phyloP scores from a whole-genome alignment of 2,329 filamentous ascomycete species.

The Graphiopsis chlorocephala region DNA sequence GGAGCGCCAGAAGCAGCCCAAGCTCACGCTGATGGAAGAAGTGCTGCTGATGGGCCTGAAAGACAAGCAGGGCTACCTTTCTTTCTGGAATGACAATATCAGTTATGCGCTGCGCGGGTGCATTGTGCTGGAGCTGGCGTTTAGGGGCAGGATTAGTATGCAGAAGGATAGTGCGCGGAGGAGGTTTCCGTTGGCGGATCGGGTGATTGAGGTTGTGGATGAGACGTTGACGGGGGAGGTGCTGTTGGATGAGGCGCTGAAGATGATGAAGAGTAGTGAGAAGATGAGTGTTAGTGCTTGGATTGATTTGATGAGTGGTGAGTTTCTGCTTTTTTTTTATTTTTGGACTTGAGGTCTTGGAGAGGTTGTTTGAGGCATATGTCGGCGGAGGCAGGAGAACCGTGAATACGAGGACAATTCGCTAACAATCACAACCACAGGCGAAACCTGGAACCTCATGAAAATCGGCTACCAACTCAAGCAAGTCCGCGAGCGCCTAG shows the following conservation, averaged over 20 bases:
- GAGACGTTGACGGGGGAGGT: conserved; percentile 96
- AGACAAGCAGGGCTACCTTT: conserved; percentile 98
- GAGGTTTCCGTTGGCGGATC: conserved; percentile 87
- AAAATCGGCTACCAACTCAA: conserved; percentile 99
- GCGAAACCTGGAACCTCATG: conserved; percentile 99
- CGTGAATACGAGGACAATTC: background rate
- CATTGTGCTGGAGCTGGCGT: conserved; percentile 96
- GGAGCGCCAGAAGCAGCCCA: conserved; percentile 95
- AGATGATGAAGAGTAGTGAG: conserved; percentile 99
- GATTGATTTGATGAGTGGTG: conserved; percentile 99
- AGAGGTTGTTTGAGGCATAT: background rate
- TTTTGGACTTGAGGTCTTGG: background rate
- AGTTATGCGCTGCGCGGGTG: conserved; percentile 96
- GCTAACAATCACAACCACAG: conserved; percentile 48
- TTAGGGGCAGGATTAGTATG: conserved; percentile 96
- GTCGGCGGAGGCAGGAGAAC: too few species aligned
- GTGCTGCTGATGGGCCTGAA: conserved; percentile 92
- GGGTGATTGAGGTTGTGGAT: conserved; percentile 94
- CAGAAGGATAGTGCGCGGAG: conserved; percentile 91
- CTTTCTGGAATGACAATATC: conserved; percentile 99
- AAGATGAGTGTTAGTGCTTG: conserved; percentile 99
- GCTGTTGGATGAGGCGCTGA: conserved; percentile 91
- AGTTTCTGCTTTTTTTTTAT: conserved; percentile 26
- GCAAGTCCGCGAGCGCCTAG: conserved; percentile 94
- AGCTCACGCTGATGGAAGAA: conserved; percentile 98